Base-by-base conservation (phyloP, 2,329 filamentous ascomycete species). In the Sporothrix brunneoviolacea region DNA sequence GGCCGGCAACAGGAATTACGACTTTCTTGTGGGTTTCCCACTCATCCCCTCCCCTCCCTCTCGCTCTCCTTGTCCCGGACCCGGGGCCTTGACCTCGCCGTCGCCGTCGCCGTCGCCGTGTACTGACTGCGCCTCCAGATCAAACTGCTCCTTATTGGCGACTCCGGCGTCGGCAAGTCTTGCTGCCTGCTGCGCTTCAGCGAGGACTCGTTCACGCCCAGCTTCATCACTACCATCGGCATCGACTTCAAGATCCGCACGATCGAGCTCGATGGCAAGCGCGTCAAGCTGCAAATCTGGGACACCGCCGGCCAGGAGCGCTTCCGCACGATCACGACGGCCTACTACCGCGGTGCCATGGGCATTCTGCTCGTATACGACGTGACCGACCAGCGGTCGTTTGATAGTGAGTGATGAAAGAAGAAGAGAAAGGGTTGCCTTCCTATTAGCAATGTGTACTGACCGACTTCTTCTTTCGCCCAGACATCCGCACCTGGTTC, bases 181-280 rank as follows among this genome's bases (percentile, higher is more conserved):
- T 96, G 91, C 83, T 95, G 91, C 72, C 80, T 96, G 68, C 77
- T 96, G 66, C 88, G 91, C 62, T 96, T 96, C 77, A 95, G 89
- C 71, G 91, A 96, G 74, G 91, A 96, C 76, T 94, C 88, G 41
- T 96, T 95, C 75, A 96, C 91, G 48, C 91, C 91, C 38, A 95
- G 89, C 61, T 96, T 95, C 78, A 96, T 96, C 76, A 95, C 91
- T 56, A 98, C 93, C 57, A 98, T 98, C 71, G 93, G 93, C 61
- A 97, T 98, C 75, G 93, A 98, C 74, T 98, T 98, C 78, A 98
- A 98, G 80, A 98, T 98, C 68, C 83, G 93, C 60, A 98, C 93
- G 58, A 98, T 98, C 73, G 93, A 98, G 74, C 79, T 98, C 61
- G 93, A 98, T 72, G 91, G 91, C 68, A 98, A 98, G 82, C 82